These are phyloP conservation scores for Botrytis squamosa DNA, from an alignment of 2,329 filamentous ascomycete species.

Conservation along the genomic window DNA sequence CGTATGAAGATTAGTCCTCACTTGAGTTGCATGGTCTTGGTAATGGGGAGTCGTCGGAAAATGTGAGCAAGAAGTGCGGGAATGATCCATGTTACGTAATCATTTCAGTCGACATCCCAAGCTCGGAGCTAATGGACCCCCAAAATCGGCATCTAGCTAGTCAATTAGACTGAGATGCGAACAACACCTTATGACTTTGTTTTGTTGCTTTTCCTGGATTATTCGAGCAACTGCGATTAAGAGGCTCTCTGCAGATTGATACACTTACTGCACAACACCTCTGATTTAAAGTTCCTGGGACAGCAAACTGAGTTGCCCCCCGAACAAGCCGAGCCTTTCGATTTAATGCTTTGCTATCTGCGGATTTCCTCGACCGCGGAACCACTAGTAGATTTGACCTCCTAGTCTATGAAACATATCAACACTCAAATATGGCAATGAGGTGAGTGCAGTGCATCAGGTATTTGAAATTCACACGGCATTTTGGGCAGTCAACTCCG, in stretches of 20 bases:
- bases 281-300: background rate
- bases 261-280: background rate
- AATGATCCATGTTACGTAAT: background rate
- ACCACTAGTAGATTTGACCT: background rate
- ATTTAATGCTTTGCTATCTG: background rate
- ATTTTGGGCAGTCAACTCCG: background rate
- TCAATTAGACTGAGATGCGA: background rate
- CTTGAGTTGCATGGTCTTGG: background rate
- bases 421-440: too few relatives aligned
- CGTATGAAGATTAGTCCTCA: background rate
- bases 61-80: background rate
- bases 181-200: background rate
- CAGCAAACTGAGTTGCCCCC: background rate
- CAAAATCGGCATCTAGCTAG: background rate
- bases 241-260: background rate
- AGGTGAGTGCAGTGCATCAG: background rate
- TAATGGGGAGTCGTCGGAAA: background rate
- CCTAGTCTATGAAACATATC: background rate
- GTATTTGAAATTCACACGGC: background rate
- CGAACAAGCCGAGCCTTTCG: background rate
- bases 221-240: background rate
- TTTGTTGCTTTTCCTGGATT: background rate
- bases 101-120: background rate
- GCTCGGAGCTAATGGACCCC: background rate
- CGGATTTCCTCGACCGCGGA: background rate